Conservation (phyloP, 805 yeast species). For the Starmerella vaccinii region DNA sequence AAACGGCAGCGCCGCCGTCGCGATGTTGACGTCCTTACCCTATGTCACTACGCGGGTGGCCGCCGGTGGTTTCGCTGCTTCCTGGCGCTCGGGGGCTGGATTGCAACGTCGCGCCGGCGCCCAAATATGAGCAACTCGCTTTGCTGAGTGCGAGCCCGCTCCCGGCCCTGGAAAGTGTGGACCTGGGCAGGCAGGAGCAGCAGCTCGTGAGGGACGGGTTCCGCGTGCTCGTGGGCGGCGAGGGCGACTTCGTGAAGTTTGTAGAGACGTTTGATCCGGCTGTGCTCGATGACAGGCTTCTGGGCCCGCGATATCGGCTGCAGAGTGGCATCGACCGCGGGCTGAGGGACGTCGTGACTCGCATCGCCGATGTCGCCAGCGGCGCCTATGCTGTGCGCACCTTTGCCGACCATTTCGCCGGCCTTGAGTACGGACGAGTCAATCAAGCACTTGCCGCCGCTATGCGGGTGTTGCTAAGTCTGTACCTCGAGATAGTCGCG, state of each 20-base stretch:
- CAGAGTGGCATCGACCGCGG: conserved; percentile 65
- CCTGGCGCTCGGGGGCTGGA: conserved; percentile 3
- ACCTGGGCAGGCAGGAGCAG: conserved; percentile 56
- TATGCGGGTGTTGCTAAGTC: conserved; percentile 35
- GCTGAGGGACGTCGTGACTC: conserved; percentile 56
- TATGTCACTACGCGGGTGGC: conserved; percentile 6
- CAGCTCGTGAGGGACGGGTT: conserved; percentile 60
- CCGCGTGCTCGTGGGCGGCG: conserved; percentile 48
- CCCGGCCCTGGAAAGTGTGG: conserved; percentile 19
- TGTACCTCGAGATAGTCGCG: conserved; percentile 30
- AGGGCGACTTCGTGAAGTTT: conserved; percentile 68
- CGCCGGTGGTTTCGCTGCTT: conserved; percentile 8
- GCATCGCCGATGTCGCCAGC: conserved; percentile 53
- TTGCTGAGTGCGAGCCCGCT: background rate
- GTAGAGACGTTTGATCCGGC: conserved; percentile 49
- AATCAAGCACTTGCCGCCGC: conserved; percentile 62
- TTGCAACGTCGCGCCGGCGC: conserved; percentile 1
- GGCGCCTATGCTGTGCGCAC: conserved; percentile 47
- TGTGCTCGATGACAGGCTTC: conserved; percentile 35
- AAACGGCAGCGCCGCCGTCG: background rate
- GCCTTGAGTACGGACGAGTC: conserved; percentile 52
- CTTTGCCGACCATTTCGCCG: conserved; percentile 53
- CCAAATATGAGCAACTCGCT: conserved; percentile 1
- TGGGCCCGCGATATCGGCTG: conserved; percentile 68
- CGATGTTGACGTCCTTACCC: conserved; percentile 3